Evolutionary conservation across 768 basidiomycete species (phyloP), one percentile per base, ranked within the genome.

Genomic region (Naganishia randhawae): DNA sequence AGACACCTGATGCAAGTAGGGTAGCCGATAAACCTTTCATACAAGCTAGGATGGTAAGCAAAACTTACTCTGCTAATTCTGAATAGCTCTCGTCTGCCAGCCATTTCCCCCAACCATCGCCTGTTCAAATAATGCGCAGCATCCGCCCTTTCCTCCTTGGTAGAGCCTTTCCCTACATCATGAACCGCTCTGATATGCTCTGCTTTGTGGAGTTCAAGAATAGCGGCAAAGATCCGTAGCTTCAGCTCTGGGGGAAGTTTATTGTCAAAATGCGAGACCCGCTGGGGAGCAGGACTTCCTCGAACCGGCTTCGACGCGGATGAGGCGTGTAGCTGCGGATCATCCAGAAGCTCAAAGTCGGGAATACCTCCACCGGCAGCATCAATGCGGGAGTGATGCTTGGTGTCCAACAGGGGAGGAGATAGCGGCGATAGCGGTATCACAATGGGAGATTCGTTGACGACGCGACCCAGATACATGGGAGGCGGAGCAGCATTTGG

Each of bases 31-130:
- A 61, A 39, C 7, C 11, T 25, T 25, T 25, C 37, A n/a, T n/a
- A n/a, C n/a, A n/a, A n/a, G 39, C 1, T 7, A 14, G 29, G 13
- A 61, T 57, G 25, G 35, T 48, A 41, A 31, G 50, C 33, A 22
- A 32, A 61, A 82, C 86, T 80, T 80, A 94, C 92, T 83, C 89
- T 84, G 77, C 87, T 87, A 65, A 93, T 74, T 78, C 85, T 89
- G 73, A 93, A 84, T 50, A 95, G 81, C 77, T 93, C 91, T 71
- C 89, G 82, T 61, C 89, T 76, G 1, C 89, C 92, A 71, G 83
- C 86, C 63, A 89, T 86, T 69, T 83, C 83, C 7, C 92, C 92
- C 13, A 88, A 84, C 89, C 90, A 92, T 73, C 85, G 57, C 7
- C 29, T 25, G 22, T 37, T 25, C 37, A 61, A 19, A 25, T 61